Conservation (phyloP, 2,329 filamentous ascomycete species). For the Stemphylium beticola region DNA sequence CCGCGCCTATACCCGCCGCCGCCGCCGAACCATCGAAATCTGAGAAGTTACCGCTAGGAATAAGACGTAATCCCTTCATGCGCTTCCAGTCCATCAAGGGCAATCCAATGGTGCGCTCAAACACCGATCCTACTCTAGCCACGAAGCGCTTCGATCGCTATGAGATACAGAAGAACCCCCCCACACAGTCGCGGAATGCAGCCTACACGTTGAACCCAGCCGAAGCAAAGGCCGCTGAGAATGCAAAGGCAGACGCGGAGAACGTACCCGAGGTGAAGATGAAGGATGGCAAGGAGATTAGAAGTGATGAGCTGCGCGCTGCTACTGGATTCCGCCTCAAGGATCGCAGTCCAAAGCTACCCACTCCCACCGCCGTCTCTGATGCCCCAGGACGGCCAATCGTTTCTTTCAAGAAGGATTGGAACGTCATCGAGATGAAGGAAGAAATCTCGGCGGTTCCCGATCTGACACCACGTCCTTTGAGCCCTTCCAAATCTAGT, state of each 20-base stretch:
- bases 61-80: slow-evolving; percentile 71
- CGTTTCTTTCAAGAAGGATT: slow-evolving; percentile 92
- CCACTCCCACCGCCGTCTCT: slow-evolving; percentile 88
- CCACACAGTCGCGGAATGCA: slow-evolving; percentile 81
- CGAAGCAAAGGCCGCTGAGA: slow-evolving; percentile 39
- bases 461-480: slow-evolving; percentile 25
- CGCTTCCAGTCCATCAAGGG: slow-evolving; percentile 63
- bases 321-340: slow-evolving; percentile 89
- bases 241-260: slow-evolving; percentile 37
- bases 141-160: slow-evolving; percentile 56
- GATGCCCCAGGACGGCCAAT: slow-evolving; percentile 89
- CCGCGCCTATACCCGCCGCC: slow-evolving; percentile 33
- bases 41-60: slow-evolving; percentile 53
- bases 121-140: slow-evolving; percentile 55
- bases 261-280: slow-evolving; percentile 55
- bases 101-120: slow-evolving; percentile 51
- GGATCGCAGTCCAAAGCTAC: slow-evolving; percentile 85
- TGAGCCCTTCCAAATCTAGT: slow-evolving; percentile 23
- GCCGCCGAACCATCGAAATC: slow-evolving; percentile 39
- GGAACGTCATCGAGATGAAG: slow-evolving; percentile 77
- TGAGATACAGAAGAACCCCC: slow-evolving; percentile 85
- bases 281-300: slow-evolving; percentile 82
- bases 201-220: slow-evolving; percentile 73
- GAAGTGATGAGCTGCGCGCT: slow-evolving; percentile 84
- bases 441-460: slow-evolving; percentile 47